Evolutionary conservation across 495 filamentous ascomycete species (phyloP), one percentile per base, ranked within the genome.

Genomic region (Penicillium dipodomyicola): DNA sequence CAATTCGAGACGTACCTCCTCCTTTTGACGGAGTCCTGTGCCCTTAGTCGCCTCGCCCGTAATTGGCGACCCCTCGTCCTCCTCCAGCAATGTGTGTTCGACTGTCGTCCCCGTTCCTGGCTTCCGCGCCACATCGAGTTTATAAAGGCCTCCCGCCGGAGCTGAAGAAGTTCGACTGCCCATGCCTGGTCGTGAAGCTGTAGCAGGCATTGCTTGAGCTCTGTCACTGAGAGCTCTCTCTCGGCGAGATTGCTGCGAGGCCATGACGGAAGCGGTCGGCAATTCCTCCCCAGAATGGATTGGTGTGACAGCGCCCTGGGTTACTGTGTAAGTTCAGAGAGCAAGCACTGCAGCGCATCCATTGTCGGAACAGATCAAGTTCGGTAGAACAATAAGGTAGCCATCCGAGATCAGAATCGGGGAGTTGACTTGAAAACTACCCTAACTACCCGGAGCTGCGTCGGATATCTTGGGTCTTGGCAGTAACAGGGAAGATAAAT

Each of bases 121-220:
- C 35, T 56, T 62, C 33, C 59, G 59, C 50, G 48, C 62, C 2
- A 57, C 43, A 39, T 73, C 69, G 12, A 72, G 49, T 58, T 63
- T 67, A 46, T 67, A 57, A 46, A 74, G 52, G 32, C 56, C 69
- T 10, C 64, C 72, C 22, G 57, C 55, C 5, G 74, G 72, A 15
- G 73, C 69, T 25, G 74, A 77, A 15, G 58, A 52, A n/a, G 74
- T 75, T 47, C 73, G 65, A 47, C 50, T 60, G 12, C 62, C 68
- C 40, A 75, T 66, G 12, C 60, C 63, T 14, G 72, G 70, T 40
- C 72, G 68, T 22, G 60, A 65, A 49, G 65, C 47, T 49, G 54
- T 50, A 25, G 33, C 33, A 12, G 61, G 58, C 51, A 63, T 65
- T 30, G 63, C 56, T 47, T 70, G 67, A 23, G 66, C 66, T 62